Base-by-base conservation (phyloP, 106 monocot genomes). In the Ottelia alismoides region DNA sequence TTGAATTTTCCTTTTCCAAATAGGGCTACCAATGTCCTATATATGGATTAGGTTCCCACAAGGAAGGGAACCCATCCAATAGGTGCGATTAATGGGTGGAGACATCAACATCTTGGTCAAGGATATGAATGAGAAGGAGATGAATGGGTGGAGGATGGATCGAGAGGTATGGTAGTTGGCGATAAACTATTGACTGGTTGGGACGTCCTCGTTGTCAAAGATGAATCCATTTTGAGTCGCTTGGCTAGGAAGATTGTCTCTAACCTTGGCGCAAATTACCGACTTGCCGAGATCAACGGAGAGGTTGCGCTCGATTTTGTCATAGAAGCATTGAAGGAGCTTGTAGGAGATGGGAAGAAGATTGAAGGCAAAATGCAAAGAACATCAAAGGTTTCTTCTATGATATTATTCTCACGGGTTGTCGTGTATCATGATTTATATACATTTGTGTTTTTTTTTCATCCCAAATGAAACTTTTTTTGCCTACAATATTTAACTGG, bases 61-160 rank as follows among this genome's bases (percentile, higher is more conserved):
- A n/a, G n/a, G n/a, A n/a, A n/a, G n/a, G n/a, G n/a, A n/a, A n/a
- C n/a, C n/a, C n/a, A n/a, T n/a, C n/a, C n/a, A n/a, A n/a, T 45
- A 96, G 96, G 98, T 98, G 10, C 85, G 82, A 18, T 50, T 98
- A 2, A 86, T 90, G 98, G 98, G 82, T 5, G 89, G 89, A 26
- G 90, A 86, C 23, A 98, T 98, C n/a, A 64, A 31, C 22, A 86
- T 90, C 12, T 1, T 60, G 28, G 98, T 90, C 31, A 98, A 98
- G 58, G 71, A 65, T n/a, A 67, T 60, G 1, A 69, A 67, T 23
- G 70, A 79, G 40, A 75, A 49, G 63, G 89, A 90, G 52, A 71
- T 79, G 20, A n/a, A n/a, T n/a, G n/a, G n/a, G 25, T 47, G 72
- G 64, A 57, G 53, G 24, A 24, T 31, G 47, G 25, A 55, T 27